Conservation (phyloP, 2,329 filamentous ascomycete species). For the Pseudocercospora musae region DNA sequence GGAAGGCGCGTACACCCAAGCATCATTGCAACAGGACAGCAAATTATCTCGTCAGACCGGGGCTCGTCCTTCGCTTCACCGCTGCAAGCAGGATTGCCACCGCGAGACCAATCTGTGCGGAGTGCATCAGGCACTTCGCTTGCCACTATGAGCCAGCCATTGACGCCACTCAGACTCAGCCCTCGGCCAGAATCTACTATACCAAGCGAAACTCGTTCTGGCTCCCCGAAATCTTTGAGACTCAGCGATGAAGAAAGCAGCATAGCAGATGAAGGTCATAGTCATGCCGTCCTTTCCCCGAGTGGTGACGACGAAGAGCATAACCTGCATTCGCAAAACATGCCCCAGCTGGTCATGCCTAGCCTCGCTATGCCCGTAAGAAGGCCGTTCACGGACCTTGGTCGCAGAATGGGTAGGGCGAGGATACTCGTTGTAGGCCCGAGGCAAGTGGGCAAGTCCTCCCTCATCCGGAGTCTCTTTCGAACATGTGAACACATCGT, state of each 20-base stretch:
- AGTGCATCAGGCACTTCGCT: constrained; percentile 27
- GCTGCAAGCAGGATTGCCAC: constrained; percentile 24
- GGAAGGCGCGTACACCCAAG: constrained; percentile 38
- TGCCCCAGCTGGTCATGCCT: constrained; percentile 86
- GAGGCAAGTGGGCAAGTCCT: constrained; percentile 80
- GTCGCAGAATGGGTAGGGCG: constrained; percentile 77
- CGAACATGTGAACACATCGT: constrained; percentile 89
- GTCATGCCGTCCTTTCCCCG: constrained; percentile 54
- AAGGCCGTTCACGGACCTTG: constrained; percentile 82
- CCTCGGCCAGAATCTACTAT: constrained; percentile 50
- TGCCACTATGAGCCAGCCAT: constrained; percentile 36
- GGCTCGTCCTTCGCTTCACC: constrained; percentile 26
- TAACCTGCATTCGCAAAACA: not conserved
- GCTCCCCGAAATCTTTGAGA: constrained; percentile 56
- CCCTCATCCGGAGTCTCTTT: constrained; percentile 81
- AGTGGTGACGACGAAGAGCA: constrained; percentile 54
- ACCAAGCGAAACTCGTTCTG: constrained; percentile 59
- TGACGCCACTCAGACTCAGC: constrained; percentile 49
- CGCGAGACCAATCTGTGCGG: constrained; percentile 25
- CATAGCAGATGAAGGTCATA: constrained; percentile 53
- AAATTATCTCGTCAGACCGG: constrained; percentile 35
- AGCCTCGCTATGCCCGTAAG: constrained; percentile 87
- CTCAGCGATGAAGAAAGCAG: constrained; percentile 56
- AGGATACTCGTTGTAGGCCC: constrained; percentile 85
- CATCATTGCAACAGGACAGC: constrained; percentile 33